These are phyloP conservation scores for Sextonia rubra DNA, from an alignment of 164 flowering plant species.

Conservation along the genomic window DNA sequence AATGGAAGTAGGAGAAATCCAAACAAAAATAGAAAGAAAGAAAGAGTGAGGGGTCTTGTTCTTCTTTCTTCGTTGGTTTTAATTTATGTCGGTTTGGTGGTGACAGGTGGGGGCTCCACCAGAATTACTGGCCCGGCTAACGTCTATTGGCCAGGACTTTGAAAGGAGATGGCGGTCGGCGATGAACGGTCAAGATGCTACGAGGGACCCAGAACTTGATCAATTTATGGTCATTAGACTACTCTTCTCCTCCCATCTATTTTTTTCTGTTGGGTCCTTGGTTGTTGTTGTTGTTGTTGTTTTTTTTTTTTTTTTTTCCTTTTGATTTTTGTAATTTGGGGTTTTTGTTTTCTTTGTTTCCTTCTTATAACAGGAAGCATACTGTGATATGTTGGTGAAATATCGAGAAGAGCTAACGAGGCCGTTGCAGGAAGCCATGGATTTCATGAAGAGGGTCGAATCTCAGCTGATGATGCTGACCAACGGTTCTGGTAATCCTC, in stretches of 20 bases:
- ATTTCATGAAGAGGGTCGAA: constrained; percentile 86
- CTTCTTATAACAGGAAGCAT: constrained; percentile 60
- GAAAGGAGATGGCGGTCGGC: constrained; percentile 60
- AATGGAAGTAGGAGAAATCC: neutral
- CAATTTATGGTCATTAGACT: constrained; percentile 72
- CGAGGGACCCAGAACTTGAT: constrained; percentile 87
- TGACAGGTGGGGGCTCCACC: constrained; percentile 88
- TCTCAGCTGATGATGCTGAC: constrained; percentile 65
- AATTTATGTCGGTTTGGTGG: neutral
- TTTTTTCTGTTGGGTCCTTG: neutral
- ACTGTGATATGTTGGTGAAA: constrained; percentile 85
- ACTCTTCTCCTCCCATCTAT: neutral
- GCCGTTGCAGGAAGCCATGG: constrained; percentile 96
- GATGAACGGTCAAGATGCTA: constrained; percentile 23
- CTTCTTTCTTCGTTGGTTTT: neutral
- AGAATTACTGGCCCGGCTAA: constrained; percentile 62
- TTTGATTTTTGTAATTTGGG: neutral
- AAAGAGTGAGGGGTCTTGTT: neutral
- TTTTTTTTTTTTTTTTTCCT: neutral
- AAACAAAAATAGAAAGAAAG: neutral
- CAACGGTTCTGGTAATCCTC: constrained; percentile 35
- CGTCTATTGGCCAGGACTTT: constrained; percentile 64
- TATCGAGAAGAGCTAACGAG: constrained; percentile 83
- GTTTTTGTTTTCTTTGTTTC: neutral
- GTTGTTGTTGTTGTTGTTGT: too few relatives aligned